Conservation (phyloP, 169 alveolate genomes). For the Plasmodium gaboni region DNA sequence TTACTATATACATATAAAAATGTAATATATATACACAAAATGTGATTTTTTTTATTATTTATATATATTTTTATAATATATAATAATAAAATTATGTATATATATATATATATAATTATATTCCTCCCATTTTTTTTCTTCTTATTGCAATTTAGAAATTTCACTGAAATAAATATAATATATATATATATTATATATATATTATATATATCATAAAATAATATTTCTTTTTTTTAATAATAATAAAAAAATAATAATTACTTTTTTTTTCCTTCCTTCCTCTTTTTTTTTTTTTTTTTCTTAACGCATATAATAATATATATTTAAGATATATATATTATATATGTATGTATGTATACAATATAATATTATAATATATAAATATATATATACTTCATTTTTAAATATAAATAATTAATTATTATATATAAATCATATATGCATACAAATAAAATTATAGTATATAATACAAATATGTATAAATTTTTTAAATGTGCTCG, state of each 20-base stretch:
- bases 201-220: too few species aligned
- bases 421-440: constrained; percentile 1
- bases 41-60: constrained; percentile 6
- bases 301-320: too few species aligned
- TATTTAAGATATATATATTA: not conserved
- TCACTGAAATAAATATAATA: too few species aligned
- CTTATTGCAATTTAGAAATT: not conserved
- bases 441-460: constrained; percentile 3
- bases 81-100: constrained; percentile 1
- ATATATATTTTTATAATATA: constrained; percentile 13
- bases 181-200: too few species aligned
- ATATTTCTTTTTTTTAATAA: too few species aligned
- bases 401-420: constrained; percentile 4
- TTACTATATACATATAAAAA: constrained; percentile 5
- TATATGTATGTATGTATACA: constrained; percentile 8
- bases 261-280: too few species aligned
- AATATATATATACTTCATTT: not conserved
- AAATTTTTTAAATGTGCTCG: constrained; percentile 42
- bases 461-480: not conserved
- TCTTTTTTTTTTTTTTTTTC: too few species aligned
- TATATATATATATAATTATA: constrained; percentile 1
- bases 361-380: constrained; percentile 12
- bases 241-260: too few species aligned
- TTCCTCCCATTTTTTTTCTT: constrained; percentile 3
- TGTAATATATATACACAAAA: constrained; percentile 6